Percentiles rank a stretch among this genome's conserved stretches.
phyloP scores from a whole-genome alignment of 2,329 filamentous ascomycete species.

The Paraphoma sp. region DNA sequence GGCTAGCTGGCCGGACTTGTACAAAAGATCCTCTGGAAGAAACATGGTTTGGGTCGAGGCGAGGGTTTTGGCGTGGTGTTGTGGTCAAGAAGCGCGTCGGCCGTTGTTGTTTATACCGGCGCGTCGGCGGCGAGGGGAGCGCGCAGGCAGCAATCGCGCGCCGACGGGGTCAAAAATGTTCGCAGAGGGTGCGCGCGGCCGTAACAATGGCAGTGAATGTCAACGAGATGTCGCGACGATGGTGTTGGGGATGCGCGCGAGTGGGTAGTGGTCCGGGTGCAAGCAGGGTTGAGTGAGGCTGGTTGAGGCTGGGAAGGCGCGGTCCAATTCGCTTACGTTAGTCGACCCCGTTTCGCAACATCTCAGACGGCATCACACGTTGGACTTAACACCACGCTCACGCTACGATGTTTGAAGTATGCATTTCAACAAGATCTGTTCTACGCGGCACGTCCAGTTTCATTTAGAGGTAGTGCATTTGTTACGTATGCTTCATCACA shows the following conservation, averaged over 20 bases:
- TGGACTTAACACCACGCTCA: too few relatives aligned
- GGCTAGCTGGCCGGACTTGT: slow-evolving; percentile 95
- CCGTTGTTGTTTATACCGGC: slow-evolving; percentile 41
- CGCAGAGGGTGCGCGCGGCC: slow-evolving; percentile 24
- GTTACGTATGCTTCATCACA: too few relatives aligned
- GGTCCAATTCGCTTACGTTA: slow-evolving; percentile 6
- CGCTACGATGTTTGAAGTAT: too few relatives aligned
- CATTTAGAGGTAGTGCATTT: too few relatives aligned
- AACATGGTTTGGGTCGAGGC: slow-evolving; percentile 71
- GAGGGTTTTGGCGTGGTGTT: slow-evolving; percentile 16
- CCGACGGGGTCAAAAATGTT: slow-evolving; percentile 21
- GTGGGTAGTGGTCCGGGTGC: slow-evolving; percentile 22
- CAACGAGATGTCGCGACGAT: slow-evolving; percentile 21
- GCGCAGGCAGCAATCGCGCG: slow-evolving; percentile 31
- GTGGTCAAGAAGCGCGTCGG: slow-evolving; percentile 25
- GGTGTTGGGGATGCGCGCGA: slow-evolving; percentile 28
- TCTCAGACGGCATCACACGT: too few relatives aligned
- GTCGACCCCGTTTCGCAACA: background rate
- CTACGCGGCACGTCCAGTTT: too few relatives aligned
- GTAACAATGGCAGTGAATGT: slow-evolving; percentile 30
- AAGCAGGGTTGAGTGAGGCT: slow-evolving; percentile 11
- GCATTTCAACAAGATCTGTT: too few relatives aligned
- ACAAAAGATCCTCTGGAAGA: slow-evolving; percentile 93
- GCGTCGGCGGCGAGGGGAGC: slow-evolving; percentile 33
- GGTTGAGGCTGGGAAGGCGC: slow-evolving; percentile 15